Evolutionary conservation across 345 rosid genomes (phyloP).

Genomic region (Heritiera littoralis): DNA sequence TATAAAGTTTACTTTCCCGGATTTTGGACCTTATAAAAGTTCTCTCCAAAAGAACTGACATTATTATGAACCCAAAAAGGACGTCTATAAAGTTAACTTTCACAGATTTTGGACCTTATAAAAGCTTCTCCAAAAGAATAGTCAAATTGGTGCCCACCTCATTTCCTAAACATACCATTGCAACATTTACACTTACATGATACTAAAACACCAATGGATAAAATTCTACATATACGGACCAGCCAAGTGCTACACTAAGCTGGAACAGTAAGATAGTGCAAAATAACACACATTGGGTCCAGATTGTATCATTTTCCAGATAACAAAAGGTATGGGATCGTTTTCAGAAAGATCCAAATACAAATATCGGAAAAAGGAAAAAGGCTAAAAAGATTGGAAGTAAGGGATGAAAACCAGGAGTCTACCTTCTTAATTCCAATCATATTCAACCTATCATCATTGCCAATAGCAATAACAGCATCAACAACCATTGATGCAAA

Average conservation of each 20-base stretch:
- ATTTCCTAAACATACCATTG: not conserved
- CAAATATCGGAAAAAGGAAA: not conserved
- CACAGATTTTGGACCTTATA: not conserved
- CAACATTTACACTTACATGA: not conserved
- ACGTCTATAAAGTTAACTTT: not conserved
- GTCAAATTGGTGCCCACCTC: not conserved
- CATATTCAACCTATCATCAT: conserved; percentile 82
- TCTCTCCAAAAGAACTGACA: not conserved
- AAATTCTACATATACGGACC: not conserved
- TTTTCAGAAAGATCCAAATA: not conserved
- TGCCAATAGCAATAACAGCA: conserved; percentile 85
- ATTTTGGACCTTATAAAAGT: not conserved
- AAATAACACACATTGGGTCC: not conserved
- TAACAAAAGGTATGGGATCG: not conserved
- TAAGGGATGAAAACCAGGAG: not conserved
- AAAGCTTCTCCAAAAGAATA: not conserved
- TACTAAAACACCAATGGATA: not conserved
- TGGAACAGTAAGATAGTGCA: not conserved
- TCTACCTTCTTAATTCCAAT: conserved; percentile 93
- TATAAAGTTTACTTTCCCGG: not conserved
- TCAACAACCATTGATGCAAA: conserved; percentile 93
- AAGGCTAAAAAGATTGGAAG: not conserved
- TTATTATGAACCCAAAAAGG: too few relatives aligned
- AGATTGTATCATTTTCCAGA: not conserved
- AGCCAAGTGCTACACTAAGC: not conserved